phyloP scores from a whole-genome alignment of 306 rosid species.

The Cucumis hystrix region DNA sequence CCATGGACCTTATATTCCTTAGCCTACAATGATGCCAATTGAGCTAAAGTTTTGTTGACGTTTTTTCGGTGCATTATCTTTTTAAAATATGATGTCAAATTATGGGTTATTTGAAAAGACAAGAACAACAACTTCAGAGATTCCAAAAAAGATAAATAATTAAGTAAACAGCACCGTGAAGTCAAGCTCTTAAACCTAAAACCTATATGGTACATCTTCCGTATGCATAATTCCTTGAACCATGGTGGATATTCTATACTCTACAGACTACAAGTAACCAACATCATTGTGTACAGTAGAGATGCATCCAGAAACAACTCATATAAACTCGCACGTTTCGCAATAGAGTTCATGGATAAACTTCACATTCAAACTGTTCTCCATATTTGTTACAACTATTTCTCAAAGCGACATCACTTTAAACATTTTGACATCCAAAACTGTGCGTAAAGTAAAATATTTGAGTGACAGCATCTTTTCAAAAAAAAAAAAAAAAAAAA shows the following conservation, averaged over 20 bases:
- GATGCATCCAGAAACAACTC: neutral
- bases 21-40: no score
- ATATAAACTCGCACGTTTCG: neutral
- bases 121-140: neutral
- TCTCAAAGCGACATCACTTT: neutral
- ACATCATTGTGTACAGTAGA: neutral
- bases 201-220: neutral
- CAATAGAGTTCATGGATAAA: neutral
- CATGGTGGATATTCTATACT: neutral
- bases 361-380: neutral
- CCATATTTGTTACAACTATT: neutral
- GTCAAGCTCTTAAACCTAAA: no score
- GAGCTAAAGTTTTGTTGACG: no score
- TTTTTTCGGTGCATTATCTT: no score
- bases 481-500: neutral
- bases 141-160: neutral
- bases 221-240: neutral
- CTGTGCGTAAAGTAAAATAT: neutral
- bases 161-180: neutral
- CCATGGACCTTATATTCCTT: no score
- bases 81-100: no score
- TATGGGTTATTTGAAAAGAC: no score
- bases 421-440: neutral
- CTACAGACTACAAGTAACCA: neutral
- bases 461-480: neutral